phyloP scores from a whole-genome alignment of 148 eudicot genomes.

The Bassia scoparia region DNA sequence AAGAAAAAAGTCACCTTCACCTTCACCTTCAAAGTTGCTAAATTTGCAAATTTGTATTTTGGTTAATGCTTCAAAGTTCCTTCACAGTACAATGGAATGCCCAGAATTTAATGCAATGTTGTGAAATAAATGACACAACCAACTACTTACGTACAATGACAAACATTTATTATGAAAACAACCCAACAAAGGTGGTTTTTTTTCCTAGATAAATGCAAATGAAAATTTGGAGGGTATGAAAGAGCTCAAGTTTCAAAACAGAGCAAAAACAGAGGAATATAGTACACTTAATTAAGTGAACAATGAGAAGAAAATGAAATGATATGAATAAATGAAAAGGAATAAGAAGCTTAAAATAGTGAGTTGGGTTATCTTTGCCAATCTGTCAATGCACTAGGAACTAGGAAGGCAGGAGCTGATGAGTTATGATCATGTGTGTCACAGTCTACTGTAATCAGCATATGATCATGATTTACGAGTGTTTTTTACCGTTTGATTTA shows the following conservation, averaged over 20 bases:
- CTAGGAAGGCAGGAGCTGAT: slow-evolving; percentile 10
- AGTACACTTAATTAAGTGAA: neutral
- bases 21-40: slow-evolving; percentile 5
- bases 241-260: slow-evolving; percentile 11
- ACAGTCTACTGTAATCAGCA: neutral
- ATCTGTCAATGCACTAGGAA: slow-evolving; percentile 23
- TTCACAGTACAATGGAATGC: neutral
- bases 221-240: neutral
- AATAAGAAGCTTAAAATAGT: neutral
- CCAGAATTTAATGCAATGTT: neutral
- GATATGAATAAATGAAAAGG: no score
- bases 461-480: neutral
- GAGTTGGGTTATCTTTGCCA: slow-evolving; percentile 12
- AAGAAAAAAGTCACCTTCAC: slow-evolving; percentile 14
- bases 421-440: slow-evolving; percentile 18
- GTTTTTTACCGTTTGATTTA: slow-evolving; percentile 3
- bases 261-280: slow-evolving; percentile 14
- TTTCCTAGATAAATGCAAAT: neutral
- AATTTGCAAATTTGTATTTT: slow-evolving; percentile 2
- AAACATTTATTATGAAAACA: slow-evolving; percentile 14
- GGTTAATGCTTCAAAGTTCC: slow-evolving; percentile 2
- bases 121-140: slow-evolving; percentile 21
- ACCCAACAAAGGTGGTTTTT: neutral
- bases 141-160: slow-evolving; percentile 3
- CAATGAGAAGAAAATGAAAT: slow-evolving; percentile 4